These are phyloP conservation scores for Bipolaris sorokiniana DNA, from an alignment of 2,329 filamentous ascomycete genomes.

Conservation along the genomic window DNA sequence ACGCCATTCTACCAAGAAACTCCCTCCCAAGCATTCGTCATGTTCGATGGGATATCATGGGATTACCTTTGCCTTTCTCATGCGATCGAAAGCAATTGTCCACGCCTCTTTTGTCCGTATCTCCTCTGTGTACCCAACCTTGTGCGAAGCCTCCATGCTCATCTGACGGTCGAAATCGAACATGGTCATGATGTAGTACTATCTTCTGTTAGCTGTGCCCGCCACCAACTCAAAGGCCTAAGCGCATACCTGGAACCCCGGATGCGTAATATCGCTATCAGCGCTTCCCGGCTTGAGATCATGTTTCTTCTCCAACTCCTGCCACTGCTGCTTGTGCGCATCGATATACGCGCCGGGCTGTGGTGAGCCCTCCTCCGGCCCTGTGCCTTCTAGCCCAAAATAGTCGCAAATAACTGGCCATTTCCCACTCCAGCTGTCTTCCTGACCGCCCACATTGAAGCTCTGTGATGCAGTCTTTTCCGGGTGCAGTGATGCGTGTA, in stretches of 20 bases:
- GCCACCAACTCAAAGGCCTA: neutral
- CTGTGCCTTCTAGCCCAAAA: slow-evolving; percentile 54
- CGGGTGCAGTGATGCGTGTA: slow-evolving; percentile 52
- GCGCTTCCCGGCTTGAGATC: slow-evolving; percentile 49
- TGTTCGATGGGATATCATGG: slow-evolving; percentile 41
- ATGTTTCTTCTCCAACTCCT: slow-evolving; percentile 36
- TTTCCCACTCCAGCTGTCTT: slow-evolving; percentile 51
- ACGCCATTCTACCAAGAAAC: neutral
- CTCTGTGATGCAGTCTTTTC: slow-evolving; percentile 48
- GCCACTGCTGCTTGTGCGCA: slow-evolving; percentile 37
- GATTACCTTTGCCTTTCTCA: slow-evolving; percentile 53
- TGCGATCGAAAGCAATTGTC: slow-evolving; percentile 53
- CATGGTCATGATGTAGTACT: slow-evolving; percentile 47
- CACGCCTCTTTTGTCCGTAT: slow-evolving; percentile 50
- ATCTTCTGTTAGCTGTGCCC: slow-evolving; percentile 5
- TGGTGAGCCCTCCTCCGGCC: slow-evolving; percentile 34
- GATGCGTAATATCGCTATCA: slow-evolving; percentile 52
- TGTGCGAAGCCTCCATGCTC: slow-evolving; percentile 51
- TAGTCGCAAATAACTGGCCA: slow-evolving; percentile 57
- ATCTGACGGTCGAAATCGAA: slow-evolving; percentile 58
- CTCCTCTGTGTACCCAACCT: slow-evolving; percentile 49
- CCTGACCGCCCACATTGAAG: slow-evolving; percentile 54
- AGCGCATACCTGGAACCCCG: slow-evolving; percentile 37
- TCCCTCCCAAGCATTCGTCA: neutral
- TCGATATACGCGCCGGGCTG: slow-evolving; percentile 40